These are phyloP conservation scores for Cyclaneusma minus DNA, from an alignment of 2,329 filamentous ascomycete species.

Conservation along the genomic window DNA sequence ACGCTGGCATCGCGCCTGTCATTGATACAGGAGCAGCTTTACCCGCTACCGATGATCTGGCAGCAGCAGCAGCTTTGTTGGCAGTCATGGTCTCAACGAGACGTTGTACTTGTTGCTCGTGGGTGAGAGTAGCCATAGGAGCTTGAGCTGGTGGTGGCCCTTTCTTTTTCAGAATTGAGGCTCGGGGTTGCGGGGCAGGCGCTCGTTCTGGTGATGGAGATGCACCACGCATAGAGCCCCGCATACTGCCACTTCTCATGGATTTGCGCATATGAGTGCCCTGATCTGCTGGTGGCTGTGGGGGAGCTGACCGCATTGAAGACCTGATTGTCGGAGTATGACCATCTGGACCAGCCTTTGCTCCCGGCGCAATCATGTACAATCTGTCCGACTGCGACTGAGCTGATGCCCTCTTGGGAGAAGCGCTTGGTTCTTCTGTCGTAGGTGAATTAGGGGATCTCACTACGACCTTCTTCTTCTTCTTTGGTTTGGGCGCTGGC, in stretches of 20 bases:
- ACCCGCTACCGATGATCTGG: slow-evolving; percentile 7
- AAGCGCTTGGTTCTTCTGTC: slow-evolving; percentile 15
- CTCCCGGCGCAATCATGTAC: slow-evolving; percentile 24
- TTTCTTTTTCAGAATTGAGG: slow-evolving; percentile 20
- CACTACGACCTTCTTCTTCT: slow-evolving; percentile 10
- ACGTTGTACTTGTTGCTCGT: neutral
- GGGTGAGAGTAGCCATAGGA: slow-evolving; percentile 2
- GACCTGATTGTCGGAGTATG: slow-evolving; percentile 8
- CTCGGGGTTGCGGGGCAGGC: slow-evolving; percentile 8
- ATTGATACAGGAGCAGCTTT: neutral
- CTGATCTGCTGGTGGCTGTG: slow-evolving; percentile 7
- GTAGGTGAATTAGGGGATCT: neutral
- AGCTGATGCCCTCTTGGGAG: slow-evolving; percentile 10
- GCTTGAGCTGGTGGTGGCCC: slow-evolving; percentile 12
- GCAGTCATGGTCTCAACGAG: neutral
- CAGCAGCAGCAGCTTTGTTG: slow-evolving; percentile 8
- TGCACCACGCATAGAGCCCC: slow-evolving; percentile 11
- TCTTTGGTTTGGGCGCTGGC: slow-evolving; percentile 8
- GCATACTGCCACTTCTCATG: slow-evolving; percentile 12
- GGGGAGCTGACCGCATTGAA: slow-evolving; percentile 28
- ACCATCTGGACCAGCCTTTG: slow-evolving; percentile 15
- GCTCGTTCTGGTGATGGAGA: slow-evolving; percentile 2
- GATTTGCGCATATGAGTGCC: slow-evolving; percentile 15
- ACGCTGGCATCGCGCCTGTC: slow-evolving; percentile 11
- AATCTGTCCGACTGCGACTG: slow-evolving; percentile 16